Conservation (phyloP, 2,329 filamentous ascomycete species). For the Calonectria pseudoturangicola region DNA sequence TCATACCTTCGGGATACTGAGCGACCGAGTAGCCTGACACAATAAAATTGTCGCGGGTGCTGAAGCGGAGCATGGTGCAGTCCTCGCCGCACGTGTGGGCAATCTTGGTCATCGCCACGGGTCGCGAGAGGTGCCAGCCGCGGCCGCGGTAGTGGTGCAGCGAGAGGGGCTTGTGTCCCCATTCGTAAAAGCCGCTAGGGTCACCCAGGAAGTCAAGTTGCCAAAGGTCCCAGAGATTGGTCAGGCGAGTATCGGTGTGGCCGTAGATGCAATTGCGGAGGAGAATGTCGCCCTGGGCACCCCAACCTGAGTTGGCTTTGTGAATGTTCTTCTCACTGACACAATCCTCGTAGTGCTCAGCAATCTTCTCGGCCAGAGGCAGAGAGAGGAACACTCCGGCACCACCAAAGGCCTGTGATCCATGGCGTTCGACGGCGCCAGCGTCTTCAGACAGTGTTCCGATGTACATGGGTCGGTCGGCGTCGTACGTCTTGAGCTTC, state of each 20-base stretch:
- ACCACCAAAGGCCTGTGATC: constrained; percentile 78
- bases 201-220: constrained; percentile 77
- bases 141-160: constrained; percentile 80
- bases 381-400: constrained; percentile 78
- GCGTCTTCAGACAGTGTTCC: constrained; percentile 78
- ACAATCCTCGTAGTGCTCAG: constrained; percentile 66
- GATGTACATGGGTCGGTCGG: constrained; percentile 73
- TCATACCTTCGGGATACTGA: constrained; percentile 72
- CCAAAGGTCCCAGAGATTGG: constrained; percentile 74
- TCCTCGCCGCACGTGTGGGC: constrained; percentile 77
- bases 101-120: constrained; percentile 74
- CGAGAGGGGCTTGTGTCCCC: constrained; percentile 75
- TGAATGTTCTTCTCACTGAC: constrained; percentile 70
- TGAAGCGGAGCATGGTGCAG: constrained; percentile 76
- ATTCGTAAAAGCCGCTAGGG: constrained; percentile 79
- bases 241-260: constrained; percentile 75
- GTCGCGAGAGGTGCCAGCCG: constrained; percentile 72
- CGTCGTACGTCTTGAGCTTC: constrained; percentile 71
- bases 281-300: constrained; percentile 76
- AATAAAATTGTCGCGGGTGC: constrained; percentile 71
- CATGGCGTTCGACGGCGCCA: constrained; percentile 75
- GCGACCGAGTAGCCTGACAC: constrained; percentile 77
- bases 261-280: constrained; percentile 79
- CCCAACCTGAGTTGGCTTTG: constrained; percentile 75
- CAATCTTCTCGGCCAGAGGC: constrained; percentile 67